Base-by-base conservation (phyloP, 352 stramenopile genomes). In the Phytophthora citricola region DNA sequence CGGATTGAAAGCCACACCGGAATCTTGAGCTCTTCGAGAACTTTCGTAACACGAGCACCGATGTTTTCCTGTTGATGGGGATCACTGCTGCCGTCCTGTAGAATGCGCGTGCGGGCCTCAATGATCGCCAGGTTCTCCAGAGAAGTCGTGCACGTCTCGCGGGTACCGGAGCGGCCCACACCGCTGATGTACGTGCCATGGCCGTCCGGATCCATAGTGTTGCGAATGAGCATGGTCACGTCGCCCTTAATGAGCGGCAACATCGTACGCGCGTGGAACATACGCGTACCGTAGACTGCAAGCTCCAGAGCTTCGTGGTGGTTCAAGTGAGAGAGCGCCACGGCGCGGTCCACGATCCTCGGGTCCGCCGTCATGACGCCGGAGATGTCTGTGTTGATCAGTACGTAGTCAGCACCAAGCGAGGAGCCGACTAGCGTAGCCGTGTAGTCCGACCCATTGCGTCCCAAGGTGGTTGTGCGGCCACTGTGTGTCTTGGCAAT, bases 211-310 rank as follows among this genome's bases (percentile, higher is more conserved):
- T 93, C 85, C 83, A 93, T 93, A 0, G 83, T 93, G 70, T 93
- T 95, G 54, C 85, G 83, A 58, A 95, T 93, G 14, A 93, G 67
- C 85, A 95, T 93, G 6, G 87, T 90, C 24, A 93, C 83, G 10
- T 84, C 82, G 48, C 76, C 73, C 45, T 95, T 85, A 59, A 95
- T 93, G 2, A 95, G 71, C 49, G 85, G 87, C 50, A 95, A 76
- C 83, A 95, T 93, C n/a, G 87, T 95, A 6, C 85, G 83, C 4
- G 87, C 79, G 57, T 93, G 87, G 59, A 95, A 95, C 85, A 95
- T 95, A 29, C 87, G 78, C 1, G 85, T 93, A 15, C 87, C 85
- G 60, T 95, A 95, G 20, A 93, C 81, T 2, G 85, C 87, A 2
- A 95, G 81, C 52, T 93, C 87, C 3, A 95, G 69, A 7, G 87